Base-by-base conservation (phyloP, 805 yeast species). In the Cyberlindnera misumaiensis region DNA sequence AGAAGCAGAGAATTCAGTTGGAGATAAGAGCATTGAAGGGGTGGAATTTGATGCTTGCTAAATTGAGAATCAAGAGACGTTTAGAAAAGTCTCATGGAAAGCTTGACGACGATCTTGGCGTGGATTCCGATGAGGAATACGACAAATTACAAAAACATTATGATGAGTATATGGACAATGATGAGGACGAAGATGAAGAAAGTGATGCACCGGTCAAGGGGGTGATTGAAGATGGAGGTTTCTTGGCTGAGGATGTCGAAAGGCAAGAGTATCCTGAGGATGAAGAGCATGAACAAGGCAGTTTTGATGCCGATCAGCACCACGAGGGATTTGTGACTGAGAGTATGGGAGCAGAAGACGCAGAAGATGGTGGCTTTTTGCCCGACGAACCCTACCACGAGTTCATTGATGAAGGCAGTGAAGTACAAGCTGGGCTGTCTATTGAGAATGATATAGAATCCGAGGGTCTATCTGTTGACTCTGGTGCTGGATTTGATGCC, bases 21-120 rank as follows among this genome's bases (percentile, higher is more conserved):
- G 80, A 77, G 43, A 49, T 73, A 32, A 63, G 65, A 17, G 75
- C 83, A 3, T 58, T 74, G 47, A 62, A 60, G 38, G 65, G 61
- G 34, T 70, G 75, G 76, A 64, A 59, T 43, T 56, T 59, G 36
- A 57, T 71, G 40, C 53, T 68, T 45, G 56, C 67, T 9, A 75
- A 72, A 44, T 53, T 71, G 33, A 51, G 69, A 34, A 67, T 71
- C 16, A 51, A 55, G 18, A 53, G 59, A 8, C 57, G 79, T 42
- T 54, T 76, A 37, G 68, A 73, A 42, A 53, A 49, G 29, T 51
- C 62, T 4, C 78, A 75, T 49, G 80, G 83, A 6, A 46, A 42
- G 35, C 34, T 47, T 35, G 38, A 28, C 3, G 38, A 36, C 17
- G 44, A 32, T 5, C 45, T 40, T 3, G 31, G 24, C 1, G 8